Evolutionary conservation across 2,329 filamentous ascomycete genomes (phyloP), one percentile per base, ranked within the genome.

Genomic region (Clonostachys solani): DNA sequence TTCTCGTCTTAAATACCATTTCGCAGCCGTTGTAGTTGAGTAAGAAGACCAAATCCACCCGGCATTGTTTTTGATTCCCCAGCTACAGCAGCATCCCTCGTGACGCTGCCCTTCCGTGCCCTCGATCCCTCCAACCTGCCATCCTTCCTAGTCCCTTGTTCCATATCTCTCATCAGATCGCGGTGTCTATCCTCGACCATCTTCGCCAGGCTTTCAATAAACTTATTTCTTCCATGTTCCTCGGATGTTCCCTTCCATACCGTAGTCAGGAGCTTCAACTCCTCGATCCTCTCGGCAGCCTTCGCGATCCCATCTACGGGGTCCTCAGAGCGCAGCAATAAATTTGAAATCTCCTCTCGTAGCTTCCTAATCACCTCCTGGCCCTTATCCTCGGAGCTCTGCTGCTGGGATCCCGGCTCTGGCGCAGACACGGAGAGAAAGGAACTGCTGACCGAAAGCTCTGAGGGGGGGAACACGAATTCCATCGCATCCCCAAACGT

Each of bases 221-320:
- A 91, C 58, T 82, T 87, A 10, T 71, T 71, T 46, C 94, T 76
- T 6, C 90, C 89, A 67, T 89, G 95, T 64, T 97, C 94, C 69
- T 99, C 94, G 0, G 89, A 87, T 3, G 94, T 96, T n/a, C 91
- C 91, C 63, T 87, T 92, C 92, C 94, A 99, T 18, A 99, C 84
- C n/a, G 70, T 70, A 5, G 83, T 82, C 52, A 97, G 68, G 52
- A 84, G 79, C 59, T 90, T 85, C 47, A 97, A 74, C 60, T 88
- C 83, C 59, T 90, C 85, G 13, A 97, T 84, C 41, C 89, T 75
- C 47, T 77, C 76, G 12, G 80, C 80, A 0, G 94, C 94, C 48
- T 84, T 83, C 53, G 89, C 84, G 9, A 94, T 74, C 15, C 88
- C 89, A 41, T 77, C 75, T 12, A 84, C 73, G 1, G 81, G 77